Evolutionary conservation across 495 filamentous ascomycete genomes (phyloP), one percentile per base, ranked within the genome.

Genomic region (Collariella sp.): DNA sequence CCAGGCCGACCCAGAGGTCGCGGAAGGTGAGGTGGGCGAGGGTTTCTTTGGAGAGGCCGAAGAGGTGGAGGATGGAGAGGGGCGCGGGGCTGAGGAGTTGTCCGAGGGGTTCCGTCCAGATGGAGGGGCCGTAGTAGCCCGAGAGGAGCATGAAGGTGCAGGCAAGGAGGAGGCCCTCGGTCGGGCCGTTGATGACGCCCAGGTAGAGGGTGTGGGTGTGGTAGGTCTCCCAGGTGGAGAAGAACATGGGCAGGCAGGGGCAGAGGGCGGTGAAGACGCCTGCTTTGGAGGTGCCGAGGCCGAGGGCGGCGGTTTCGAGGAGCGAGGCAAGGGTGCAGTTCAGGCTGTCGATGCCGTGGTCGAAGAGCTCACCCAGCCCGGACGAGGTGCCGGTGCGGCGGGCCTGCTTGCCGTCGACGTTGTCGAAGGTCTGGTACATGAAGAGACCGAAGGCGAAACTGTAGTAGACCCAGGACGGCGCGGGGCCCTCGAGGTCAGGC

Each of bases 381-480:
- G 89, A 95, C 38, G 93, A 97, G 13, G 91, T 96, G 6, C 93
- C 91, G 7, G 94, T 98, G 55, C 93, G 79, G 52, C 93, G 76
- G 23, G 93, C 93, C 73, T 98, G 93, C 76, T 98, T 98, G 53
- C 93, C 93, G 68, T 98, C 93, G 36, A 98, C 84, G 65, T 98
- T 98, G 74, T 98, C 93, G 82, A 98, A 86, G 12, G 93, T 98
- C 35, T 91, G 95, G 72, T 97, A 97, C 86, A 91, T 91, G 86
- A 93, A 96, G 44, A 96, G 74, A 24, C 91, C 91, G 57, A 94
- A 78, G 12, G 90, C 91, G 67, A 96, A 96, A 63, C 89, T 95
- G 65, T 87, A 93, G 71, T 96, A 96, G 19, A 96, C 61, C 91
- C 91, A 96, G 59, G 84, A 78, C 3, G 91, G 90, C 19, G 83